Percentiles rank a stretch among this genome's conserved stretches.
Evolutionary conservation across 371 early-diverging fungal species (phyloP).

Genomic region (Umbelopsis sp.): DNA sequence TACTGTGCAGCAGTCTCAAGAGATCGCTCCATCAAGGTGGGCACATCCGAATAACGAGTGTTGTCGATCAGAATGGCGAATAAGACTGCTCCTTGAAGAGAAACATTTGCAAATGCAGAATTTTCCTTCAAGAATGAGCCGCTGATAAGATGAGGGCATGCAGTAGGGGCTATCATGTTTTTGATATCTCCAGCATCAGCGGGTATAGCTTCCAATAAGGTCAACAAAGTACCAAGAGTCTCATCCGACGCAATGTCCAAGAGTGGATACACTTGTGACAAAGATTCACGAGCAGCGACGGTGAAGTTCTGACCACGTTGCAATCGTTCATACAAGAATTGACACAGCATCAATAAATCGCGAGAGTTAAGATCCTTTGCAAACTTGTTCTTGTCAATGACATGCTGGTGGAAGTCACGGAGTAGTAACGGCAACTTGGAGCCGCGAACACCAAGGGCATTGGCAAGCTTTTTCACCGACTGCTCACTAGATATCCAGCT

Average conservation of each 20-base stretch:
- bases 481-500: constrained; percentile 44
- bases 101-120: constrained; percentile 58
- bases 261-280: constrained; percentile 59
- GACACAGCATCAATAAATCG: constrained; percentile 58
- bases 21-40: constrained; percentile 20
- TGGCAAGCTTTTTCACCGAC: constrained; percentile 55
- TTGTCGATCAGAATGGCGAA: constrained; percentile 42
- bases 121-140: constrained; percentile 61
- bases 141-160: constrained; percentile 59
- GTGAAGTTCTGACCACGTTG: constrained; percentile 67
- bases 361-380: constrained; percentile 55
- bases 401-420: constrained; percentile 39
- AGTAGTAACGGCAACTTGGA: constrained; percentile 37
- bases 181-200: constrained; percentile 24
- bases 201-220: constrained; percentile 22
- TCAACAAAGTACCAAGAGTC: constrained; percentile 13
- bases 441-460: constrained; percentile 59
- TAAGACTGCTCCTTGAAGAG: constrained; percentile 66
- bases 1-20: constrained; percentile 59
- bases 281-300: constrained; percentile 55
- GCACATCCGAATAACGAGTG: constrained; percentile 26
- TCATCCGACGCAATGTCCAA: constrained; percentile 29
- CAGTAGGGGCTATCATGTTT: constrained; percentile 46
- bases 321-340: constrained; percentile 66
- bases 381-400: constrained; percentile 36